Percentiles rank a stretch among this genome's conserved stretches.
Conservation (phyloP, 2,329 filamentous ascomycete genomes). For the Sarocladium brachiariae region DNA sequence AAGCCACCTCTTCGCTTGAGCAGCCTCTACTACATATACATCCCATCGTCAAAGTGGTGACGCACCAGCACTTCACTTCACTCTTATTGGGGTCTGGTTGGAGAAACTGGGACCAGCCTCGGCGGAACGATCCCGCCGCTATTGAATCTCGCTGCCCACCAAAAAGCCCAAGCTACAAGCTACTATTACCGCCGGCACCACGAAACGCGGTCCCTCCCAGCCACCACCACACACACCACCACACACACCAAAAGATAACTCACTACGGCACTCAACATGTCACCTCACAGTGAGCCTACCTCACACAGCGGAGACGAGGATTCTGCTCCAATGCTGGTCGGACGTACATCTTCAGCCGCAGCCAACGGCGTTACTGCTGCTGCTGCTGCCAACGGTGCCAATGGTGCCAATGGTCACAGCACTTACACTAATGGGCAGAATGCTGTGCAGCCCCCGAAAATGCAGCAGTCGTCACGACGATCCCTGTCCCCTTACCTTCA, state of each 20-base stretch:
- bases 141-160: neutral
- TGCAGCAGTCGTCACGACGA: neutral
- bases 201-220: too few species aligned
- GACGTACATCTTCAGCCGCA: neutral
- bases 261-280: conserved; percentile 12
- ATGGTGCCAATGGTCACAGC: conserved; percentile 4
- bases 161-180: too few species aligned
- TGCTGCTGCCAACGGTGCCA: conserved; percentile 3
- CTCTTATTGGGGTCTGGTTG: neutral
- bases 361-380: too few species aligned
- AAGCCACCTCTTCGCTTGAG: too few species aligned
- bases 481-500: conserved; percentile 29
- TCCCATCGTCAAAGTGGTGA: conserved; percentile 6
- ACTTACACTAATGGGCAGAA: conserved; percentile 8
- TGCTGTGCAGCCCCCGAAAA: neutral
- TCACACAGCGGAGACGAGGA: neutral
- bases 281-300: conserved; percentile 14
- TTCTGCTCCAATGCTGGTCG: neutral
- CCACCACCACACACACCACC: too few species aligned
- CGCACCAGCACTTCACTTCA: conserved; percentile 1
- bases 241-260: too few species aligned
- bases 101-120: neutral
- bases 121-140: conserved; percentile 4
- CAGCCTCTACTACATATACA: too few species aligned
- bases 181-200: too few species aligned